A percentile compares a stretch with the other conserved stretches of the same genome.
These are phyloP conservation scores for Achlya hypogyna DNA, from an alignment of 352 stramenopile species.

Conservation along the genomic window DNA sequence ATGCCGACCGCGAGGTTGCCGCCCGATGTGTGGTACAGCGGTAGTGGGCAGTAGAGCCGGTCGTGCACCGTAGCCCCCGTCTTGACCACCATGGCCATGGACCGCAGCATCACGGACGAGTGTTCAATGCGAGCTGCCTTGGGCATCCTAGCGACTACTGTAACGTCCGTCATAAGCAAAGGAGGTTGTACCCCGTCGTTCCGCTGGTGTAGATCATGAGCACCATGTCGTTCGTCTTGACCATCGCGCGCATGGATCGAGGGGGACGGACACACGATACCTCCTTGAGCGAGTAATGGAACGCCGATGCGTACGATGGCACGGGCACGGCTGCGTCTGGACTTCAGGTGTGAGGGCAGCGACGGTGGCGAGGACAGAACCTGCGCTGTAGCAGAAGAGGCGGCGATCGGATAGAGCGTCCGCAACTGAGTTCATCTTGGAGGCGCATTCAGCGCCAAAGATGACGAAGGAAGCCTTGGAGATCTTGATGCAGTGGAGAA, in stretches of 20 bases:
- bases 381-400: conserved; percentile 48
- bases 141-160: conserved; percentile 26
- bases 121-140: conserved; percentile 74
- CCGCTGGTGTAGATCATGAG: conserved; percentile 83
- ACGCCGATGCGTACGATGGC: conserved; percentile 28
- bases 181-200: conserved; percentile 38
- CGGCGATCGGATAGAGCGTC: conserved; percentile 29
- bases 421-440: conserved; percentile 31
- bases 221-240: conserved; percentile 48
- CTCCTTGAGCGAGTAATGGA: conserved; percentile 30
- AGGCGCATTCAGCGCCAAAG: conserved; percentile 53
- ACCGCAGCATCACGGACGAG: conserved; percentile 57
- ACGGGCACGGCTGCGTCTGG: not conserved
- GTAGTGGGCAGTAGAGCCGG: conserved; percentile 69
- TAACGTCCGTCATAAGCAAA: not conserved
- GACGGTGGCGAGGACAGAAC: conserved; percentile 18
- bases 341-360: no score
- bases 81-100: conserved; percentile 37
- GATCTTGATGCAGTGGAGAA: conserved; percentile 72
- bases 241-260: conserved; percentile 23
- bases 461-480: conserved; percentile 53
- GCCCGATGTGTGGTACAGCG: conserved; percentile 77
- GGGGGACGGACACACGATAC: conserved; percentile 21
- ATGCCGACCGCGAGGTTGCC: conserved; percentile 73
- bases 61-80: conserved; percentile 50